Evolutionary conservation across 2,329 filamentous ascomycete species (phyloP).

Genomic region (Pseudogymnoascus sp.): DNA sequence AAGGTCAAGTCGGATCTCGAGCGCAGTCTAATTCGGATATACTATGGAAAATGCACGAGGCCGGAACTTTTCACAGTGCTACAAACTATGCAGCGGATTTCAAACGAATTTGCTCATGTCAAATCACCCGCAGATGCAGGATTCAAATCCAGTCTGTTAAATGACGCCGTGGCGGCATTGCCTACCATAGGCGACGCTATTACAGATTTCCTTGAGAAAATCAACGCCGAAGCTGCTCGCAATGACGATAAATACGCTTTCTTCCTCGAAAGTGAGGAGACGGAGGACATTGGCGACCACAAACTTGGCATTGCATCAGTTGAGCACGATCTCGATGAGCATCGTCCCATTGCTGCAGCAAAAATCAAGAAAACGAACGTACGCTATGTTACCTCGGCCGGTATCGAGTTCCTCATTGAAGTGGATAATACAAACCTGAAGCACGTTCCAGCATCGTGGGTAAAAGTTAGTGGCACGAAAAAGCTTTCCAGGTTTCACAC

Average conservation of each 20-base stretch:
- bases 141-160: constrained; percentile 66
- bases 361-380: constrained; percentile 66
- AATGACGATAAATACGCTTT: constrained; percentile 91
- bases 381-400: constrained; percentile 75
- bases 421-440: constrained; percentile 77
- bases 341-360: constrained; percentile 64
- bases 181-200: constrained; percentile 71
- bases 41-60: constrained; percentile 91
- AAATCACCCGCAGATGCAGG: constrained; percentile 60
- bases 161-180: constrained; percentile 65
- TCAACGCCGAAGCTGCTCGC: constrained; percentile 77
- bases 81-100: constrained; percentile 77
- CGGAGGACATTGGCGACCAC: constrained; percentile 79
- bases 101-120: constrained; percentile 66
- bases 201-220: constrained; percentile 69
- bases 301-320: constrained; percentile 89
- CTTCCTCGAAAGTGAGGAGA: constrained; percentile 82
- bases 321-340: constrained; percentile 78
- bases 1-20: constrained; percentile 78
- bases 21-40: constrained; percentile 87
- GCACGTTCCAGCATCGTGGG: constrained; percentile 87
- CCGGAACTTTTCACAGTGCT: constrained; percentile 80
- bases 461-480: constrained; percentile 92
- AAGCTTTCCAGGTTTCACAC: constrained; percentile 89
- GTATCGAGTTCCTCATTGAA: constrained; percentile 93